These are phyloP conservation scores for Penicillium sp. DNA, from an alignment of 2,329 filamentous ascomycete species.

Conservation along the genomic window DNA sequence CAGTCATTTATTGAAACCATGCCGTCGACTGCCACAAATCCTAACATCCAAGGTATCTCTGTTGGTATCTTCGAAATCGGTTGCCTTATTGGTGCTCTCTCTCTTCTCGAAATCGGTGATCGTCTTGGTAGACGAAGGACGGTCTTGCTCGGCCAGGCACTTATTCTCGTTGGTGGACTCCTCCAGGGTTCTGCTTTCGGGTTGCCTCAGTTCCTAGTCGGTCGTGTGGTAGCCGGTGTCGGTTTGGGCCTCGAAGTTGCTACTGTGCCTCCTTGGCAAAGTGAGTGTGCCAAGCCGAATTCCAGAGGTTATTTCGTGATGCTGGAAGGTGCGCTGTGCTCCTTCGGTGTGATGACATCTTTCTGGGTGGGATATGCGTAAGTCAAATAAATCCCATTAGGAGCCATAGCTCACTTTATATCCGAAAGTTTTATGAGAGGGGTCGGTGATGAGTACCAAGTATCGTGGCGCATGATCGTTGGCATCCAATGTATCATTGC, in stretches of 20 bases:
- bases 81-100: no score
- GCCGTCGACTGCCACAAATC: no score
- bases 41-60: no score
- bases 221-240: slow-evolving; percentile 47
- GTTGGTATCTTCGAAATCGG: no score
- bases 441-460: no score
- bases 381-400: slow-evolving; percentile 3
- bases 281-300: slow-evolving; percentile 44
- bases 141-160: slow-evolving; percentile 43
- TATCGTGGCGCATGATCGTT: slow-evolving; percentile 41
- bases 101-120: slow-evolving; percentile 42
- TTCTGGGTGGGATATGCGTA: slow-evolving; percentile 13
- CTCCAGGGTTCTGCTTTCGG: slow-evolving; percentile 44
- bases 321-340: slow-evolving; percentile 5
- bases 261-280: slow-evolving; percentile 48
- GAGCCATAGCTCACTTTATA: no score
- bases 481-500: slow-evolving; percentile 42
- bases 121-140: slow-evolving; percentile 43
- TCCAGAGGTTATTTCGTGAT: slow-evolving; percentile 40
- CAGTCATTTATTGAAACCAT: no score
- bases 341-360: slow-evolving; percentile 17
- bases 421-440: no score
- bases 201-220: slow-evolving; percentile 48
- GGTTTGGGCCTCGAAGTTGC: slow-evolving; percentile 52
- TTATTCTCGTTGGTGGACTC: slow-evolving; percentile 46